These are phyloP conservation scores for Acer campestre DNA, from an alignment of 345 rosid genomes.

Conservation along the genomic window DNA sequence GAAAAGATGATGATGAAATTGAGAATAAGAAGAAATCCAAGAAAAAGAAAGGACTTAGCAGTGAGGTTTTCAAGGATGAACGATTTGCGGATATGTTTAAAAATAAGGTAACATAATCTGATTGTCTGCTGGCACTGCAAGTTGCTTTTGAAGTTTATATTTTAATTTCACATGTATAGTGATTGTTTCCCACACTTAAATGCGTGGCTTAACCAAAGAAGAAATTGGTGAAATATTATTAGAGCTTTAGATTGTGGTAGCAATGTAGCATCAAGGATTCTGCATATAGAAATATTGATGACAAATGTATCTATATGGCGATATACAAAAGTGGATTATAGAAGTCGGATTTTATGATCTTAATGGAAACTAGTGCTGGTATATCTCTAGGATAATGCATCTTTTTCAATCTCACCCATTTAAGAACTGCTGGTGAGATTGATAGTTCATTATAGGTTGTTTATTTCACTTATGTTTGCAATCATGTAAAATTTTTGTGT, in stretches of 20 bases:
- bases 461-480: background rate
- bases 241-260: background rate
- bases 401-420: background rate
- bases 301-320: background rate
- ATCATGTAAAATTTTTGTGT: background rate
- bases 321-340: background rate
- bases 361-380: background rate
- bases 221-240: background rate
- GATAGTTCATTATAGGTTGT: background rate
- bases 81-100: conserved; percentile 61
- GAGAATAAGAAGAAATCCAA: conserved; percentile 65
- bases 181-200: background rate
- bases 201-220: background rate
- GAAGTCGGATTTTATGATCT: background rate
- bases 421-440: background rate
- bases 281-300: background rate
- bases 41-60: conserved; percentile 68
- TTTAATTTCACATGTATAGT: background rate
- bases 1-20: conserved; percentile 42
- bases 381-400: background rate
- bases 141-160: background rate
- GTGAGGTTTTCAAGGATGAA: conserved; percentile 52
- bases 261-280: background rate
- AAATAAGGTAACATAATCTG: conserved; percentile 52
- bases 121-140: background rate